Conservation (phyloP, 441 rosid species). For the Adansonia madagascariensis region DNA sequence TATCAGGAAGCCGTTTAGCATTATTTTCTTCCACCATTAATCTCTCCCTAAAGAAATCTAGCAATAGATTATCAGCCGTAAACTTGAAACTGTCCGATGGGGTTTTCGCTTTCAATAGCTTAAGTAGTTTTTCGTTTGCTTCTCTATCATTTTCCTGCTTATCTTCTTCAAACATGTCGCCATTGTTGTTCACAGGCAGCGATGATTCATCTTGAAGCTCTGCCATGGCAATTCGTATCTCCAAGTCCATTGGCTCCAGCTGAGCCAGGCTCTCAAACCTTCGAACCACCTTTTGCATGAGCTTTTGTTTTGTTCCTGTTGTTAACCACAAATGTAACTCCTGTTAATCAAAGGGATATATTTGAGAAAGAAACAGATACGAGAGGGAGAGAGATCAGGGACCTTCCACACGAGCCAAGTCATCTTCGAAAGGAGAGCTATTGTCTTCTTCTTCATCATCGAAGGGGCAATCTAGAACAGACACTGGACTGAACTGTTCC, state of each 20-base stretch:
- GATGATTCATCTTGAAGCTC: conserved; percentile 30
- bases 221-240: conserved; percentile 43
- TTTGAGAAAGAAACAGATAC: background rate
- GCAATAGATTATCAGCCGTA: conserved; percentile 36
- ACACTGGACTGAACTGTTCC: conserved; percentile 76
- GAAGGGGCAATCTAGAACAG: conserved; percentile 72
- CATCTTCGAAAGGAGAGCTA: conserved; percentile 38
- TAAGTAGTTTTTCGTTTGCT: conserved; percentile 32
- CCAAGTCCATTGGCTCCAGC: conserved; percentile 52
- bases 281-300: conserved; percentile 32
- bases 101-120: conserved; percentile 19
- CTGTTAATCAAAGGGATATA: background rate
- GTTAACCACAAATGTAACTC: background rate
- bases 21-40: conserved; percentile 19
- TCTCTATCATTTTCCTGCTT: conserved; percentile 18
- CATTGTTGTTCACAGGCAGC: conserved; percentile 1
- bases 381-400: background rate
- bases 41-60: conserved; percentile 52
- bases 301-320: conserved; percentile 46
- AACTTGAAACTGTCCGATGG: conserved; percentile 3
- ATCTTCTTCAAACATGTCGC: background rate
- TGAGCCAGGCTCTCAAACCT: conserved; percentile 39
- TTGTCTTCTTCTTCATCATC: conserved; percentile 54
- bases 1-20: background rate
- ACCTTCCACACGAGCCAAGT: conserved; percentile 41